Percentiles rank a stretch among this genome's conserved stretches.
Evolutionary conservation across 2,329 filamentous ascomycete species (phyloP).

Genomic region (Diaporthe vaccinii): DNA sequence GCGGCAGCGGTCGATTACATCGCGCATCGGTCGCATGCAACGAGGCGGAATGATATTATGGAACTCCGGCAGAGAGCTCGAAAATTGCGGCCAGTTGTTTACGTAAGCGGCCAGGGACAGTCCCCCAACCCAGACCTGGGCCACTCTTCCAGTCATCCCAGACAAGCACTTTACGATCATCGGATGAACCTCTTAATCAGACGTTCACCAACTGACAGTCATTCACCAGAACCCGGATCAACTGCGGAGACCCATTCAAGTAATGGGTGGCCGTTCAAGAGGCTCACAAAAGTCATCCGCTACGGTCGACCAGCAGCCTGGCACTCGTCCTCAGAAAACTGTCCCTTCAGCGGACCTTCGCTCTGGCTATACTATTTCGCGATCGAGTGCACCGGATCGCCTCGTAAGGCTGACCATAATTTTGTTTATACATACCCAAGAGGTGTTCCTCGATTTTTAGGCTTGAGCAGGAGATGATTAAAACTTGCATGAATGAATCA

Average conservation of each 20-base stretch:
- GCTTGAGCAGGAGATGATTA: neutral
- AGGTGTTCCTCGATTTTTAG: neutral
- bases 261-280: neutral
- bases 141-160: neutral
- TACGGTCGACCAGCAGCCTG: neutral
- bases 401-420: neutral
- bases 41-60: neutral
- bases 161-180: neutral
- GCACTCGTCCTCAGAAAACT: neutral
- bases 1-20: constrained; percentile 33
- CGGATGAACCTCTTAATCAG: neutral
- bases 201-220: neutral
- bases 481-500: neutral
- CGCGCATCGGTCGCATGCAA: constrained; percentile 14
- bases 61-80: constrained; percentile 21
- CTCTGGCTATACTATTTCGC: neutral
- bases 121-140: neutral
- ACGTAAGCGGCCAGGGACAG: constrained; percentile 28
- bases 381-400: neutral
- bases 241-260: too few species aligned
- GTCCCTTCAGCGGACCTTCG: neutral
- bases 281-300: neutral
- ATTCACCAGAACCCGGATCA: neutral
- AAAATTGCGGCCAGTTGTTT: constrained; percentile 34
- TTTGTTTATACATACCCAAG: neutral